Evolutionary conservation across 2,329 filamentous ascomycete genomes (phyloP).

Genomic region (Botrytis cinerea): DNA sequence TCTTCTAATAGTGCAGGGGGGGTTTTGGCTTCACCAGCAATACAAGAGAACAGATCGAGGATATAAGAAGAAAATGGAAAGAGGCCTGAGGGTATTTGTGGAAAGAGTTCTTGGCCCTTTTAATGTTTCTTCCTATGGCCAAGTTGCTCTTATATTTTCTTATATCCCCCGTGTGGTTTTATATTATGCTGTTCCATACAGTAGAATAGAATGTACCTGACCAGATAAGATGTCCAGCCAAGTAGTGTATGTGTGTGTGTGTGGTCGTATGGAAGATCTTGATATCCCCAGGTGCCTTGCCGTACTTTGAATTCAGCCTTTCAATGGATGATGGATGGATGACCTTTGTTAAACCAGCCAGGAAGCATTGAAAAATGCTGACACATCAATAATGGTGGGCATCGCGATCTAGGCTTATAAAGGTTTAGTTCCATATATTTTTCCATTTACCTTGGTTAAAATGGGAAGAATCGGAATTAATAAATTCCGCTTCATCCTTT

Average conservation of each 20-base stretch:
- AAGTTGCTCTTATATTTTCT: not conserved
- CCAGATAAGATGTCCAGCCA: not conserved
- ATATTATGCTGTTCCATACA: not conserved
- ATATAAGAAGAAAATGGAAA: slow-evolving; percentile 2
- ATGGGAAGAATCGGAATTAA: slow-evolving; percentile 16
- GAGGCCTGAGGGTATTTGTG: not conserved
- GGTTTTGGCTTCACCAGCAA: not conserved
- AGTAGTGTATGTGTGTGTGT: not conserved
- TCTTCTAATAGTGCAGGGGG: not conserved
- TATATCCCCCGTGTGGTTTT: not conserved
- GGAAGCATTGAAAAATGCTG: slow-evolving; percentile 15
- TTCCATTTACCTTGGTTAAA: not conserved
- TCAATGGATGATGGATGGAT: not conserved
- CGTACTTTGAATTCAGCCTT: not conserved
- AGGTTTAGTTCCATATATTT: not conserved
- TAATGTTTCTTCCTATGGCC: not conserved
- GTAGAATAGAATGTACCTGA: not conserved
- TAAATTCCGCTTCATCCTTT: slow-evolving; percentile 2
- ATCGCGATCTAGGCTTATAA: fast-evolving
- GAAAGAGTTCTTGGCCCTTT: not conserved
- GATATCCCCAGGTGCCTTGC: slow-evolving; percentile 1
- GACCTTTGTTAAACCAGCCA: slow-evolving; percentile 1
- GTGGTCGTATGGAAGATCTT: not conserved
- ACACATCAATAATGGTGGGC: not conserved
- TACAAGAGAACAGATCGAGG: not conserved